Conservation (phyloP, 257 asterid genomes). For the Linderniella brevidens region DNA sequence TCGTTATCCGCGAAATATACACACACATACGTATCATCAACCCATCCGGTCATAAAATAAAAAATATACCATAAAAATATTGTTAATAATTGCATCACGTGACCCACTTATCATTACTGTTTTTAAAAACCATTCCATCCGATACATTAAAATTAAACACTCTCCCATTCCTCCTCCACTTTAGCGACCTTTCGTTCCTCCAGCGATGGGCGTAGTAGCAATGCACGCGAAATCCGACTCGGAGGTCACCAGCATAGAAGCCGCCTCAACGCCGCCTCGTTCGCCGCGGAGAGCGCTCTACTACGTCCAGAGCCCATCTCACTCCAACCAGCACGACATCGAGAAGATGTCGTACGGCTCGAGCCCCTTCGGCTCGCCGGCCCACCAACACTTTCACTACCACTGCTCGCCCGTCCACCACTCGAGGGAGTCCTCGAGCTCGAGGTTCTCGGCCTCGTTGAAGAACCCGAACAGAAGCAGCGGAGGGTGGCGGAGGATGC, state of each 20-base stretch:
- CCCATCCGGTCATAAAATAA: too few species aligned
- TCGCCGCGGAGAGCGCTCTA: constrained; percentile 71
- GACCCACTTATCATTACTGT: too few species aligned
- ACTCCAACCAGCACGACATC: constrained; percentile 44
- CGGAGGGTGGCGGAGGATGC: constrained; percentile 50
- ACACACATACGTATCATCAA: too few species aligned
- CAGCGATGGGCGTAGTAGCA: constrained; percentile 28
- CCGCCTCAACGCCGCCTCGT: constrained; percentile 59
- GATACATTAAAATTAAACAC: too few species aligned
- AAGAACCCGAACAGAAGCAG: constrained; percentile 22
- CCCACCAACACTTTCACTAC: constrained; percentile 48
- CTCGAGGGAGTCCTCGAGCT: constrained; percentile 83
- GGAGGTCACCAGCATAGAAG: constrained; percentile 64
- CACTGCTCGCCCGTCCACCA: constrained; percentile 94
- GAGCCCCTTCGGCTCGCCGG: constrained; percentile 74
- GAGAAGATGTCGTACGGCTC: constrained; percentile 80
- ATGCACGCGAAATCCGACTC: constrained; percentile 88
- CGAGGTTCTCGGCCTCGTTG: constrained; percentile 60
- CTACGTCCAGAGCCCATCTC: constrained; percentile 91
- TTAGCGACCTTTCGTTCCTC: background rate
- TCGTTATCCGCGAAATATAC: too few species aligned
- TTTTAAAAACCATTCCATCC: too few species aligned
- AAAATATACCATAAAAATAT: too few species aligned
- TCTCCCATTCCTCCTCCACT: too few species aligned
- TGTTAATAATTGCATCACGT: too few species aligned